Evolutionary conservation across 306 rosid genomes (phyloP).

Genomic region (Lotus japonicus): DNA sequence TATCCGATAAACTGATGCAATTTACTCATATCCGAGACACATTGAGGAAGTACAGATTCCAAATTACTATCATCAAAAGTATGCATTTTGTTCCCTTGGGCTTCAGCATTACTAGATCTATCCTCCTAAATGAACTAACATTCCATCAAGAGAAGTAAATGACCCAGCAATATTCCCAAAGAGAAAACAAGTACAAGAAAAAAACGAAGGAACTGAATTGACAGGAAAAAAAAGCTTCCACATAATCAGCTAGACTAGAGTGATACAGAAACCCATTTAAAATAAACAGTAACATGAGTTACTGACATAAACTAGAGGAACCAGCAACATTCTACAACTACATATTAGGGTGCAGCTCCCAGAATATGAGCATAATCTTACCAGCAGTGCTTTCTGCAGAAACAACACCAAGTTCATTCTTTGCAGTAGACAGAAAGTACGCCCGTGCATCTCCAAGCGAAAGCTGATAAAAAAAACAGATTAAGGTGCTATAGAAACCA

Average conservation of each 20-base stretch:
- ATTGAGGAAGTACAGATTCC: neutral
- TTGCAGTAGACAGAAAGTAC: slow-evolving; percentile 78
- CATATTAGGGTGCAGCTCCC: neutral
- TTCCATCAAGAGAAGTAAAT: neutral
- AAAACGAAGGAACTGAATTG: neutral
- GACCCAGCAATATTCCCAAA: neutral
- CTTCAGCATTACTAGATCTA: neutral
- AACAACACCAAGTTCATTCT: slow-evolving; percentile 87
- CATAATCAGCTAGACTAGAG: neutral
- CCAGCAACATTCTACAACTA: neutral
- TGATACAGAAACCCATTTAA: neutral
- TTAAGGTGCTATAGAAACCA: slow-evolving; percentile 19
- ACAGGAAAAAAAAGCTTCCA: neutral
- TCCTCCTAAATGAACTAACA: neutral
- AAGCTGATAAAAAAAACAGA: slow-evolving; percentile 40
- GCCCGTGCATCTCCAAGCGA: slow-evolving; percentile 96
- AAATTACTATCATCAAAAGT: neutral
- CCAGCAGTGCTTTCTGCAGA: slow-evolving; percentile 89
- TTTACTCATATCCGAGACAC: neutral
- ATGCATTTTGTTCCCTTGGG: neutral
- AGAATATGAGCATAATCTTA: slow-evolving; percentile 24
- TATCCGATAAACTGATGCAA: neutral
- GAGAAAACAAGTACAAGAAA: neutral
- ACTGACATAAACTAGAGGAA: neutral
- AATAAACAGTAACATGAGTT: neutral